Base-by-base conservation (phyloP, 2,329 filamentous ascomycete genomes). In the Hymenoscyphus scutula region DNA sequence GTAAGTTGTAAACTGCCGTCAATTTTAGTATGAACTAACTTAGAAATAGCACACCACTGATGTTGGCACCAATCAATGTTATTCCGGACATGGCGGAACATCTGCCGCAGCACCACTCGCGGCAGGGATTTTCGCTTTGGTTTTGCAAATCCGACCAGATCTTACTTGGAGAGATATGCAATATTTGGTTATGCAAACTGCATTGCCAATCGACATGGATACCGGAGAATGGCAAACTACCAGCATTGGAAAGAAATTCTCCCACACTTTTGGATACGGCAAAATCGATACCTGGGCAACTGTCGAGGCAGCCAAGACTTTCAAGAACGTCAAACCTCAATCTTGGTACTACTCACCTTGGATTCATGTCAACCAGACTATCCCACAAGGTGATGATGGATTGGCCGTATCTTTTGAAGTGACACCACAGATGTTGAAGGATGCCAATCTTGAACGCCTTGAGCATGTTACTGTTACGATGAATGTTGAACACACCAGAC, bases 401-500 rank as follows among this genome's bases (percentile, higher is more conserved):
- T 77, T 99, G 45, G 84, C 88, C 1, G 91, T 90, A 59, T 83
- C 80, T n/a, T 93, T 96, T 69, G 87, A 92, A 56, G 86, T 99
- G 45, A 97, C 91, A 0, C 77, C 86, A 60, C 86, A 92, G 23
- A 92, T 93, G 85, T 79, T 98, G 62, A 85, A 89, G 72, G 77
- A 86, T 25, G 91, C 91, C 68, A 99, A 99, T 73, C 75, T 99
- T 15, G 91, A 88, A 71, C 87, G 90, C 17, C 74, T 99, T 29
- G 95, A 99, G 79, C 95, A 99, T 77, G 91, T 99, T 38, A 98
- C 94, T 0, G 85, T 99, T 38, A 98, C 94, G 2, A 99, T 99
- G 93, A 99, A 99, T 72, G 84, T 97, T 27, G 85, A 91, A 60
- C 95, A 99, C 74, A 87, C 84, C 2, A 89, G 90, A 64, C 89